phyloP scores from a whole-genome alignment of 495 filamentous ascomycete species.

The Xylaria longipes region DNA sequence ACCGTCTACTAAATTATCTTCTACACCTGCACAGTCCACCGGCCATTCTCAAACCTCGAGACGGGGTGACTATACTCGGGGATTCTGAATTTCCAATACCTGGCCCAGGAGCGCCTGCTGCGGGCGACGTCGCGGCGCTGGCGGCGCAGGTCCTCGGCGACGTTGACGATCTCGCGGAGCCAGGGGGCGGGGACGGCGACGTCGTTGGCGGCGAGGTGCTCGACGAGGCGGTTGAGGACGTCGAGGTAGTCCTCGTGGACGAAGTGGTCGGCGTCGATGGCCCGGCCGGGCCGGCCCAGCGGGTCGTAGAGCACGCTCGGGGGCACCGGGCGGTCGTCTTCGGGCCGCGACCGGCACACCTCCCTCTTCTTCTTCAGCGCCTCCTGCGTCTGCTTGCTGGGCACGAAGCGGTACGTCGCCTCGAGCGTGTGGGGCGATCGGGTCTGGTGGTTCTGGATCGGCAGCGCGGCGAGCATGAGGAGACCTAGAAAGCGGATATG shows the following conservation, averaged over 20 bases:
- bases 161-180: slow-evolving; percentile 8
- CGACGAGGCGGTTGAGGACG: background rate
- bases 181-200: slow-evolving; percentile 6
- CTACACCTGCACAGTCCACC: background rate
- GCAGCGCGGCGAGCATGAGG: slow-evolving; percentile 14
- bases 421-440: background rate
- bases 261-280: background rate
- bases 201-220: background rate
- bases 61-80: background rate
- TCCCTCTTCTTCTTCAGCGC: background rate
- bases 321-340: background rate
- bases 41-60: background rate
- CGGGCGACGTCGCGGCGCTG: slow-evolving; percentile 1
- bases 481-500: background rate
- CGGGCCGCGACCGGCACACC: too few relatives aligned
- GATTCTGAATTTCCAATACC: background rate
- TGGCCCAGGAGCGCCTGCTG: background rate
- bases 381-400: background rate
- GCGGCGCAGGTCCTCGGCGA: background rate
- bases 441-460: background rate
- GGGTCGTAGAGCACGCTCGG: background rate
- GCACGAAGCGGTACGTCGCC: background rate
- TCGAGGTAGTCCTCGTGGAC: slow-evolving; percentile 13
- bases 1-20: background rate
- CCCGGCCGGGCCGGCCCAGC: background rate